These are phyloP conservation scores for Leptographium lundbergii DNA, from an alignment of 2,329 filamentous ascomycete species.

Conservation along the genomic window DNA sequence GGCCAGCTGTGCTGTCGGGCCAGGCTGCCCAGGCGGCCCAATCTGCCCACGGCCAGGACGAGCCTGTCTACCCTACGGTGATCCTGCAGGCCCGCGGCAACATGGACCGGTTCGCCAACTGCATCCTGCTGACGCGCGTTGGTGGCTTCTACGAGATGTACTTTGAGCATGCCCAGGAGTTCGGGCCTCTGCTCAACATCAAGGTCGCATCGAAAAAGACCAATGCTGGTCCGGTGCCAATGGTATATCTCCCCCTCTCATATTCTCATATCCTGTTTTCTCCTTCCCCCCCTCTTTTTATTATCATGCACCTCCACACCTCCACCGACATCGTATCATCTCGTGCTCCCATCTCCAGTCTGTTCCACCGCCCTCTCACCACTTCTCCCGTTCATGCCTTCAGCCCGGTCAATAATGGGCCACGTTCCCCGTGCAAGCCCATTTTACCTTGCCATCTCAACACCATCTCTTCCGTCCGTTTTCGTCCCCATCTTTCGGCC, in stretches of 20 bases:
- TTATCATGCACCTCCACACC: not conserved
- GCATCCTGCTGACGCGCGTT: slow-evolving; percentile 81
- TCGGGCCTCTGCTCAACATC: slow-evolving; percentile 72
- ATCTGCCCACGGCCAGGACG: not conserved
- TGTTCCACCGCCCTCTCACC: not conserved
- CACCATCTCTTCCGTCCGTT: not conserved
- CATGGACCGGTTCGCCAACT: slow-evolving; percentile 83
- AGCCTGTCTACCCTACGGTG: slow-evolving; percentile 65
- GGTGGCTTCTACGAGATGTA: slow-evolving; percentile 97
- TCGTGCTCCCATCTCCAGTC: not conserved
- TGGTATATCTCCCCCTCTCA: slow-evolving; percentile 52
- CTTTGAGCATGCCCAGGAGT: slow-evolving; percentile 87
- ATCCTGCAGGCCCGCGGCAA: slow-evolving; percentile 77
- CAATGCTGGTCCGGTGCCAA: slow-evolving; percentile 65
- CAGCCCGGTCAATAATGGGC: not conserved
- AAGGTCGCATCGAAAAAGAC: slow-evolving; percentile 76
- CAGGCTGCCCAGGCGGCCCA: not conserved
- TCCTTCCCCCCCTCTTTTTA: not conserved
- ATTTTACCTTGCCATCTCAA: not conserved
- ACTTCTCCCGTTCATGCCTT: not conserved
- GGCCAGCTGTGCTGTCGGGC: not conserved
- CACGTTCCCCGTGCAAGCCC: not conserved
- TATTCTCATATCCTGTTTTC: not conserved
- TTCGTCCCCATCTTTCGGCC: too few relatives aligned
- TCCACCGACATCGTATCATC: not conserved